Evolutionary conservation across 306 rosid genomes (phyloP).

Genomic region (Lathyrus oleraceus): DNA sequence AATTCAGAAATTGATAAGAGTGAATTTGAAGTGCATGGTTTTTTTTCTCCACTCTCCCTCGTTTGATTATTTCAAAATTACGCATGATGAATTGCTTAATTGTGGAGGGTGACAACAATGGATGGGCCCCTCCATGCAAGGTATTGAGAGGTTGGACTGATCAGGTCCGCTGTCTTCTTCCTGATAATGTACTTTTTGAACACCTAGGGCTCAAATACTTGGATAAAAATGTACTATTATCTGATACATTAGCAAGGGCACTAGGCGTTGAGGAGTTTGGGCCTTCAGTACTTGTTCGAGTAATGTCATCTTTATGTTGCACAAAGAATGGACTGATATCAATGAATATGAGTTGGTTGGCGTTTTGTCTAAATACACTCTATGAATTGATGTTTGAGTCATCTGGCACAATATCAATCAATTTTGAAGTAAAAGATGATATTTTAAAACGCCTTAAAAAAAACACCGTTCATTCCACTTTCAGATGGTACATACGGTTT

Average conservation of each 20-base stretch:
- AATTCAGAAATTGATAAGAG: too few relatives aligned
- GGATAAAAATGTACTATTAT: conserved; percentile 57
- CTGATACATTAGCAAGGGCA: conserved; percentile 70
- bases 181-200: conserved; percentile 57
- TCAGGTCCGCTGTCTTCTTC: conserved; percentile 65
- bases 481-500: too few relatives aligned
- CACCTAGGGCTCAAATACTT: conserved; percentile 87
- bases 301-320: conserved; percentile 57
- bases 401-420: conserved; percentile 42
- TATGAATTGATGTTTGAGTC: conserved; percentile 49
- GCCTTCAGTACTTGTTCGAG: conserved; percentile 61
- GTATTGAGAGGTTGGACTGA: conserved; percentile 89
- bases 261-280: conserved; percentile 89
- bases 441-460: conserved; percentile 40
- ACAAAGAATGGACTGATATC: conserved; percentile 49
- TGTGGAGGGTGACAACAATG: conserved; percentile 62
- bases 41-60: conserved; percentile 90
- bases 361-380: conserved; percentile 63
- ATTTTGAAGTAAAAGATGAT: conserved; percentile 49
- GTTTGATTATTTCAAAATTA: conserved; percentile 66
- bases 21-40: conserved; percentile 99
- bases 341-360: conserved; percentile 75
- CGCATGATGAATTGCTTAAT: conserved; percentile 79
- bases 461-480: too few relatives aligned
- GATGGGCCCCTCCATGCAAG: conserved; percentile 90